Percentiles rank a stretch among this genome's conserved stretches.
These are phyloP conservation scores for Stellera chamaejasme DNA, from an alignment of 345 rosid genomes.

Conservation along the genomic window DNA sequence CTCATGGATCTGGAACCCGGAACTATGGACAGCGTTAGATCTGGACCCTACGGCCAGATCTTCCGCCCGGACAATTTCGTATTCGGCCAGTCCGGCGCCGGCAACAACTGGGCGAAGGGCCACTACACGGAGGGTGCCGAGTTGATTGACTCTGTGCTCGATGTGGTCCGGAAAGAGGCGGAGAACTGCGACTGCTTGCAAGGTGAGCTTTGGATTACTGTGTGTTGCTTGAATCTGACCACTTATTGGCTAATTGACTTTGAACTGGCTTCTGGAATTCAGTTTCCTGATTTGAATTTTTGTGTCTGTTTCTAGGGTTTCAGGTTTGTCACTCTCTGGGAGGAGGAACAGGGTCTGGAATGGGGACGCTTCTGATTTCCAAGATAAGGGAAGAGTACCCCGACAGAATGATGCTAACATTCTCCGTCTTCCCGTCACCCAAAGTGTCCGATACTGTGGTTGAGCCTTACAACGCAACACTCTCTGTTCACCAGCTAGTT, in stretches of 20 bases:
- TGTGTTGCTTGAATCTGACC: neutral
- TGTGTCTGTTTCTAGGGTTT: conserved; percentile 31
- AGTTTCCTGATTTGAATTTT: neutral
- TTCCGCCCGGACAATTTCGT: conserved; percentile 49
- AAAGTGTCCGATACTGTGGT: conserved; percentile 73
- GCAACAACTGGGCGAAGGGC: conserved; percentile 45
- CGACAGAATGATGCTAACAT: conserved; percentile 66
- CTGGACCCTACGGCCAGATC: conserved; percentile 65
- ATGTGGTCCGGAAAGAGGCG: conserved; percentile 48
- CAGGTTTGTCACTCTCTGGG: conserved; percentile 70
- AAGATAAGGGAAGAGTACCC: conserved; percentile 70
- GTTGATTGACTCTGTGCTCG: conserved; percentile 49
- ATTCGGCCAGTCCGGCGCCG: conserved; percentile 50
- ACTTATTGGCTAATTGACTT: neutral
- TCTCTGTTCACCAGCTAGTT: conserved; percentile 68
- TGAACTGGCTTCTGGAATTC: neutral
- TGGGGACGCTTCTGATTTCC: conserved; percentile 65
- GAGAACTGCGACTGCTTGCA: conserved; percentile 54
- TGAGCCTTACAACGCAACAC: conserved; percentile 70
- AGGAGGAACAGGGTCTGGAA: conserved; percentile 69
- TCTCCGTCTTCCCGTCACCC: conserved; percentile 61
- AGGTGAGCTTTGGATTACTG: conserved; percentile 18
- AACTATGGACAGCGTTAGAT: conserved; percentile 75
- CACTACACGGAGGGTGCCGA: conserved; percentile 54
- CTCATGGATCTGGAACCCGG: conserved; percentile 81